Conservation (phyloP, 2,329 filamentous ascomycete species). For the Talaromyces amestolkiae region DNA sequence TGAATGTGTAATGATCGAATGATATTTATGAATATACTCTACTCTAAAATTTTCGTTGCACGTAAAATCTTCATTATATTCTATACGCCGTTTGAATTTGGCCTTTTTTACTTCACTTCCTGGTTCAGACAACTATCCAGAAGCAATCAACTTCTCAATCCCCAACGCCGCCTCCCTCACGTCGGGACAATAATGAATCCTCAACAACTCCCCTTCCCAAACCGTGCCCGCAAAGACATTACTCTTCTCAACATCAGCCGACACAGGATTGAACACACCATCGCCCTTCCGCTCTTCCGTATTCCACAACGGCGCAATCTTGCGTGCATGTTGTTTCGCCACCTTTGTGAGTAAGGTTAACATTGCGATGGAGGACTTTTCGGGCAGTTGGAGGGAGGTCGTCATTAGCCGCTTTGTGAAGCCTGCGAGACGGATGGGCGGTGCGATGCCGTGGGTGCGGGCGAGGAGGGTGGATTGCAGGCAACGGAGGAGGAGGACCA, state of each 20-base stretch:
- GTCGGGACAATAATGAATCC: conserved; percentile 80
- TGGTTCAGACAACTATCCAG: not conserved
- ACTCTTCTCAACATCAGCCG: conserved; percentile 73
- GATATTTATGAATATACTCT: conserved; percentile 17
- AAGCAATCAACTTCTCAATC: conserved; percentile 58
- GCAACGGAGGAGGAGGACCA: conserved; percentile 84
- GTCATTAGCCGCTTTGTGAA: conserved; percentile 91
- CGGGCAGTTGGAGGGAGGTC: conserved; percentile 77
- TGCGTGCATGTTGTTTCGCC: conserved; percentile 75
- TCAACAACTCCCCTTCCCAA: conserved; percentile 89
- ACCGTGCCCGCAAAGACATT: conserved; percentile 88
- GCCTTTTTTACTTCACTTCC: not conserved
- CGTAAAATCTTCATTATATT: not conserved
- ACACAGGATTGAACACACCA: conserved; percentile 74
- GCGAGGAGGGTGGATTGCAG: conserved; percentile 79
- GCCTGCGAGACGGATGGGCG: conserved; percentile 80
- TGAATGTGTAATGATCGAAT: conserved; percentile 19
- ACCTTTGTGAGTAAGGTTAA: conserved; percentile 76
- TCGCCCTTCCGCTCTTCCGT: conserved; percentile 92
- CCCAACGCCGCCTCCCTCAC: conserved; percentile 72
- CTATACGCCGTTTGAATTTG: not conserved
- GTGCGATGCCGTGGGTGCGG: conserved; percentile 68
- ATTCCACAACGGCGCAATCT: conserved; percentile 84
- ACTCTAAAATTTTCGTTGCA: not conserved
- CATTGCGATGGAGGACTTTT: conserved; percentile 80